These are phyloP conservation scores for Arxiozyma telluris DNA, from an alignment of 1,139 yeast genomes.

Conservation along the genomic window DNA sequence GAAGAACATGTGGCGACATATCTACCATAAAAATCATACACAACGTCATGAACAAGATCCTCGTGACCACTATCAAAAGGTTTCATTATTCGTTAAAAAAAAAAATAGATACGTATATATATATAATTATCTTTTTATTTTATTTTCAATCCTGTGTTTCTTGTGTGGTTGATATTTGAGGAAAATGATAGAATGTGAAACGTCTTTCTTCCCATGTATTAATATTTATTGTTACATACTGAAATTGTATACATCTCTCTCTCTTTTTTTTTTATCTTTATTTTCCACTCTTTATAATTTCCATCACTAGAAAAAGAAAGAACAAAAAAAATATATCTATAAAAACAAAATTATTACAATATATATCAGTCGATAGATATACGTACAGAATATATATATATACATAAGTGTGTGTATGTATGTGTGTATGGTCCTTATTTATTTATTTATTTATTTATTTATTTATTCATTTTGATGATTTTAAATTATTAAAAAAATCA, in stretches of 20 bases:
- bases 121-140: neutral
- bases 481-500: slow-evolving; percentile 23
- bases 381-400: too few relatives aligned
- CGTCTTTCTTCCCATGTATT: neutral
- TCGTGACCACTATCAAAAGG: slow-evolving; percentile 86
- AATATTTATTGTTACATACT: too few relatives aligned
- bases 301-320: too few relatives aligned
- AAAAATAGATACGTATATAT: neutral
- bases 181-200: neutral
- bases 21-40: slow-evolving; percentile 83
- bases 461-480: neutral
- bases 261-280: too few relatives aligned
- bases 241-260: too few relatives aligned
- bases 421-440: neutral
- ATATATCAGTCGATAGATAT: too few relatives aligned
- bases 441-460: neutral
- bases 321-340: too few relatives aligned
- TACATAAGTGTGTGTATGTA: neutral
- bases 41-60: slow-evolving; percentile 79
- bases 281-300: too few relatives aligned
- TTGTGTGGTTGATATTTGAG: neutral
- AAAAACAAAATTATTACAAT: neutral
- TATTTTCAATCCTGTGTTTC: neutral
- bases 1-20: slow-evolving; percentile 88
- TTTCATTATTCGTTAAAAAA: slow-evolving; percentile 32